These are phyloP conservation scores for Populus tremula DNA, from an alignment of 345 rosid genomes.

Conservation along the genomic window DNA sequence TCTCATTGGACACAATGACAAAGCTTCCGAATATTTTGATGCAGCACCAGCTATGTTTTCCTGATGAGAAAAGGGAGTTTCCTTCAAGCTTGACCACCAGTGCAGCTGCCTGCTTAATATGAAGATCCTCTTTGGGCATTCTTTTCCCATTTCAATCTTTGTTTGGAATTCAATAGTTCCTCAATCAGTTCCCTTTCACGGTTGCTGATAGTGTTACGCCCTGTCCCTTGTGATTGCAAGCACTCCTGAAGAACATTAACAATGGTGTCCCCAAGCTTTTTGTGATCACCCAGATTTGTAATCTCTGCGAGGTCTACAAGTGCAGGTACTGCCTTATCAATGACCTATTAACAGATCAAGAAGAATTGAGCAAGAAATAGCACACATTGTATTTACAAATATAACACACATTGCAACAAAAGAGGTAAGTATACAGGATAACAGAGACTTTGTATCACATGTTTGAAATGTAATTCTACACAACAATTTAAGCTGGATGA, in stretches of 20 bases:
- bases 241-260: constrained; percentile 79
- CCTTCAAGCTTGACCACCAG: constrained; percentile 97
- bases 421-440: not conserved
- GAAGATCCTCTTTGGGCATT: constrained; percentile 97
- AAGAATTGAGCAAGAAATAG: constrained; percentile 3
- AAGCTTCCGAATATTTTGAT: constrained; percentile 86
- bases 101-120: constrained; percentile 93
- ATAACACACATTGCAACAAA: not conserved
- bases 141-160: constrained; percentile 90
- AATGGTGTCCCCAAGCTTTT: constrained; percentile 85
- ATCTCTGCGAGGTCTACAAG: constrained; percentile 89
- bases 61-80: constrained; percentile 88
- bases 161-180: constrained; percentile 61
- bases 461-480: not conserved
- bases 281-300: constrained; percentile 79
- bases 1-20: constrained; percentile 87
- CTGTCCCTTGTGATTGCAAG: constrained; percentile 55
- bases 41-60: constrained; percentile 91
- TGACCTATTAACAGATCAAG: constrained; percentile 37
- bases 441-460: not conserved
- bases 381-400: not conserved
- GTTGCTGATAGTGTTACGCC: constrained; percentile 41
- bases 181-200: constrained; percentile 72
- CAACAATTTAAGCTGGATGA: not conserved
- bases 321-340: constrained; percentile 74